These are phyloP conservation scores for Penicillium nucicola DNA, from an alignment of 495 filamentous ascomycete genomes.

Conservation along the genomic window DNA sequence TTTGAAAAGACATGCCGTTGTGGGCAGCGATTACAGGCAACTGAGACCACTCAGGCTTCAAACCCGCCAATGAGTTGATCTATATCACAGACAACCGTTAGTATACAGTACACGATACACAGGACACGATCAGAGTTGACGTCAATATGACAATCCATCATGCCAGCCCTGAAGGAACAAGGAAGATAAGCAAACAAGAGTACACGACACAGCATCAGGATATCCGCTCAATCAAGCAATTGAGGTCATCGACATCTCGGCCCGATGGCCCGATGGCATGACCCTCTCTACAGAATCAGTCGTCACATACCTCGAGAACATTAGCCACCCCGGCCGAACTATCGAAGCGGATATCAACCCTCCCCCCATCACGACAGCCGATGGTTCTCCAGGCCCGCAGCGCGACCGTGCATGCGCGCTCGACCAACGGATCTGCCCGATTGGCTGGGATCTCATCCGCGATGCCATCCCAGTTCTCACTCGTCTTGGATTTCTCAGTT, in stretches of 20 bases:
- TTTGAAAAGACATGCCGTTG: not conserved
- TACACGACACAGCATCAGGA: not conserved
- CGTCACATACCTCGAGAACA: conserved; percentile 2
- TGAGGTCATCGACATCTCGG: no score
- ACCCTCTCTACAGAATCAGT: not conserved
- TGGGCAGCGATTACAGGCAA: not conserved
- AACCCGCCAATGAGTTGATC: not conserved
- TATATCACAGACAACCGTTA: not conserved
- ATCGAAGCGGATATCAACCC: not conserved
- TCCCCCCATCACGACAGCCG: not conserved
- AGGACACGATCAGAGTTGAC: not conserved
- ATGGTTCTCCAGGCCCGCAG: not conserved
- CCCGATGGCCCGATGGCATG: no score
- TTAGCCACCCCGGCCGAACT: not conserved
- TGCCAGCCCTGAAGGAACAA: not conserved
- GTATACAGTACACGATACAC: no score
- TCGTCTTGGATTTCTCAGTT: not conserved
- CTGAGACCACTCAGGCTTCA: not conserved
- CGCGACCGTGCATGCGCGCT: not conserved
- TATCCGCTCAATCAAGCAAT: no score
- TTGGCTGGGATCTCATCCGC: conserved; percentile 18
- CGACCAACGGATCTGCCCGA: conserved; percentile 1
- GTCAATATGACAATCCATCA: not conserved
- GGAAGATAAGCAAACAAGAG: not conserved
- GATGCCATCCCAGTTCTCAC: not conserved